phyloP scores from a whole-genome alignment of 106 monocot species.

The Allium sativum region DNA sequence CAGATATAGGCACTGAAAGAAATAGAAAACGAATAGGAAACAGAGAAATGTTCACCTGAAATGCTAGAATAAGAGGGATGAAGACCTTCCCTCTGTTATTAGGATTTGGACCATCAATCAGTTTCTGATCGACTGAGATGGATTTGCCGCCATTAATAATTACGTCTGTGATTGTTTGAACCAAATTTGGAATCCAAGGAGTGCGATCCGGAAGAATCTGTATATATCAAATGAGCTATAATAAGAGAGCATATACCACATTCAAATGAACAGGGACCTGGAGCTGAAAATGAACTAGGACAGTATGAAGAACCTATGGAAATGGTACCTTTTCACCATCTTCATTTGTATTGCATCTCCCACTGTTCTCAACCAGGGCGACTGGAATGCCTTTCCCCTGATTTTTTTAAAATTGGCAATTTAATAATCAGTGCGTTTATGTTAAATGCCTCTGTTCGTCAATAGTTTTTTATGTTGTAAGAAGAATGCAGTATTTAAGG shows the following conservation, averaged over 20 bases:
- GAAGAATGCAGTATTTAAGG: too few species aligned
- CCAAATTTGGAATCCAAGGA: constrained; percentile 62
- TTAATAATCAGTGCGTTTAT: too few species aligned
- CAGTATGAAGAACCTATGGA: too few species aligned
- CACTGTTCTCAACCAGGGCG: constrained; percentile 73
- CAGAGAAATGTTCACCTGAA: constrained; percentile 26
- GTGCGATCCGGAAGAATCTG: constrained; percentile 78
- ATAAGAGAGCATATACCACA: not conserved
- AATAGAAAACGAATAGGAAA: not conserved
- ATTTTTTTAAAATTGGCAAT: too few species aligned
- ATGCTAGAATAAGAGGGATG: constrained; percentile 53
- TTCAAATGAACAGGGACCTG: not conserved
- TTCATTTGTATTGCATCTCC: constrained; percentile 63
- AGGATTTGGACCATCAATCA: constrained; percentile 77
- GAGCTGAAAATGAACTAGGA: too few species aligned
- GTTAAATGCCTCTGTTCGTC: too few species aligned
- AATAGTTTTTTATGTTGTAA: too few species aligned
- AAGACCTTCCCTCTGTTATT: constrained; percentile 59
- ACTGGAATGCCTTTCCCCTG: constrained; percentile 53
- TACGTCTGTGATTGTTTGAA: constrained; percentile 51
- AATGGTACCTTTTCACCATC: constrained; percentile 34
- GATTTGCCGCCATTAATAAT: constrained; percentile 57
- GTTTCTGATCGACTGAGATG: constrained; percentile 59
- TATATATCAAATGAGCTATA: not conserved
- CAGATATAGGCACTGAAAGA: not conserved